Evolutionary conservation across 768 basidiomycete species (phyloP).

Genomic region (Tylopilus rubrobrunneus): DNA sequence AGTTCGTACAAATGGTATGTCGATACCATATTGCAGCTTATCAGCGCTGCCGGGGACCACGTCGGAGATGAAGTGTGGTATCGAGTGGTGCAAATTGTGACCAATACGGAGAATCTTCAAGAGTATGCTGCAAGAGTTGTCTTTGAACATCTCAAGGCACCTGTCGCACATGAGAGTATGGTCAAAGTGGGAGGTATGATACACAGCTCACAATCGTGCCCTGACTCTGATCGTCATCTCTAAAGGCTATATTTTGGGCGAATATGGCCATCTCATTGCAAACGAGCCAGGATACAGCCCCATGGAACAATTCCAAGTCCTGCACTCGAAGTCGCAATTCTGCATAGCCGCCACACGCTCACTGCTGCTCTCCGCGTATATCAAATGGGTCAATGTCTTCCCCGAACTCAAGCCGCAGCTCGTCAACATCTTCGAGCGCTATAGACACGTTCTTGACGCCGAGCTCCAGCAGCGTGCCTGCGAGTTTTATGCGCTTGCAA

Average conservation of each 20-base stretch:
- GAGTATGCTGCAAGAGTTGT: slow-evolving; percentile 92
- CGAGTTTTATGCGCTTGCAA: slow-evolving; percentile 90
- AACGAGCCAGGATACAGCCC: slow-evolving; percentile 94
- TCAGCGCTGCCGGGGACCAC: slow-evolving; percentile 96
- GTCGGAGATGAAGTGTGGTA: slow-evolving; percentile 99
- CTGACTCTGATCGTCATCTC: slow-evolving; percentile 8
- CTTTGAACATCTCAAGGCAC: slow-evolving; percentile 82
- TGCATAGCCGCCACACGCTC: slow-evolving; percentile 90
- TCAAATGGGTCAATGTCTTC: slow-evolving; percentile 99
- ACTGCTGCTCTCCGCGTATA: slow-evolving; percentile 91
- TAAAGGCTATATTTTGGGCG: slow-evolving; percentile 90
- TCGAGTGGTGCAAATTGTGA: slow-evolving; percentile 96
- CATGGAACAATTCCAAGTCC: slow-evolving; percentile 85
- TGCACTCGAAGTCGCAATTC: slow-evolving; percentile 94
- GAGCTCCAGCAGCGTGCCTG: slow-evolving; percentile 98
- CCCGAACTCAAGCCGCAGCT: slow-evolving; percentile 97
- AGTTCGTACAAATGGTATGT: slow-evolving; percentile 99
- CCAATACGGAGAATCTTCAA: slow-evolving; percentile 97
- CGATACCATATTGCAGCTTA: slow-evolving; percentile 93
- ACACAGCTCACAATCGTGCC: background rate
- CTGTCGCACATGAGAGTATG: slow-evolving; percentile 86
- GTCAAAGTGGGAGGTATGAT: slow-evolving; percentile 90
- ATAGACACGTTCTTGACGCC: slow-evolving; percentile 94
- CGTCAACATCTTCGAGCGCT: slow-evolving; percentile 92
- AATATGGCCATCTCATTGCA: slow-evolving; percentile 97